Evolutionary conservation across 176 grass and related monocot species (phyloP).

Genomic region (Aechmea fasciata): DNA sequence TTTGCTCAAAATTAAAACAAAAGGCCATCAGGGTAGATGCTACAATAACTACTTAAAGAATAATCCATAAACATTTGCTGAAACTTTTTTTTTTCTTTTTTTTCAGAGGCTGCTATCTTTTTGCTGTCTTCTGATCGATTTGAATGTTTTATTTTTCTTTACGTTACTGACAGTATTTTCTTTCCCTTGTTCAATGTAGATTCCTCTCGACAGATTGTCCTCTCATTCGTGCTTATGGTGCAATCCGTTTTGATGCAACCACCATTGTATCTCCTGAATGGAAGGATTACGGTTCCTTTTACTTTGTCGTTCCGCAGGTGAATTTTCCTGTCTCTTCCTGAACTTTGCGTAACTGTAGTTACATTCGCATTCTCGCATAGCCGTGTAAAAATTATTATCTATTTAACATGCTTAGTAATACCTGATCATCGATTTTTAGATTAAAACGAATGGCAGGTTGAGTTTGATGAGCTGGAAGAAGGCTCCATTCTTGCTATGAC

Average conservation of each 20-base stretch:
- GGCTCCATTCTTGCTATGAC: slow-evolving; percentile 61
- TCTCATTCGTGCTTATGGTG: slow-evolving; percentile 71
- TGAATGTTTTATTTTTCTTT: neutral
- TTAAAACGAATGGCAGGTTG: slow-evolving; percentile 43
- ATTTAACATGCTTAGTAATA: neutral
- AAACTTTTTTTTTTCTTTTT: no score
- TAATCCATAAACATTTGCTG: no score
- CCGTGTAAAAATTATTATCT: neutral
- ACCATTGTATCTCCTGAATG: slow-evolving; percentile 49
- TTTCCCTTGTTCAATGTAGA: slow-evolving; percentile 21
- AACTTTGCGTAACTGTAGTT: neutral
- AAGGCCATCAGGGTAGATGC: no score
- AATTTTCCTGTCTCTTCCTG: neutral
- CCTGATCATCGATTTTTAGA: neutral
- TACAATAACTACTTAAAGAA: neutral
- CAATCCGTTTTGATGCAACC: slow-evolving; percentile 72
- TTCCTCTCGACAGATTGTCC: slow-evolving; percentile 75
- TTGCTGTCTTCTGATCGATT: no score
- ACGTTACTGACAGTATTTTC: neutral
- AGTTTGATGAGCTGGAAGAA: slow-evolving; percentile 74
- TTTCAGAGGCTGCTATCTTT: no score
- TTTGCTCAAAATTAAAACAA: neutral
- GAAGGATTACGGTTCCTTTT: slow-evolving; percentile 79
- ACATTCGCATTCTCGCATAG: neutral
- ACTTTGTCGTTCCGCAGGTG: slow-evolving; percentile 85